Evolutionary conservation across 2,329 filamentous ascomycete genomes (phyloP).

Genomic region (Claviceps maximensis): DNA sequence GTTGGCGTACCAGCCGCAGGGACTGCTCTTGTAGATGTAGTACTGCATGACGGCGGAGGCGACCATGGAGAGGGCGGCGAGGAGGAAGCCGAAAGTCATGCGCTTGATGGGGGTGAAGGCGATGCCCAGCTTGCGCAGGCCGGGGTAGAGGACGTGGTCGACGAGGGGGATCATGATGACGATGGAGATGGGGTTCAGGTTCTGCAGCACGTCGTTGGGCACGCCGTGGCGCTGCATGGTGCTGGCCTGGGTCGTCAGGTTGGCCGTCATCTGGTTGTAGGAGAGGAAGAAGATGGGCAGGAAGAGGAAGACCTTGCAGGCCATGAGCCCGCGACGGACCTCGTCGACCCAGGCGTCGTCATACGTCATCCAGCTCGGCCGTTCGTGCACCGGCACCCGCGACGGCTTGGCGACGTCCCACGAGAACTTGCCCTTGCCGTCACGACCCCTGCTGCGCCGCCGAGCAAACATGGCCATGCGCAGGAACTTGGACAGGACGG

Average conservation of each 20-base stretch:
- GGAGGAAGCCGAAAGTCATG: constrained; percentile 57
- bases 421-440: constrained; percentile 39
- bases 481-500: constrained; percentile 54
- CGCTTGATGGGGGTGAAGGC: constrained; percentile 64
- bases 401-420: constrained; percentile 61
- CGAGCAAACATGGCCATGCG: constrained; percentile 46
- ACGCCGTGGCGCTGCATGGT: constrained; percentile 56
- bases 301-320: constrained; percentile 60
- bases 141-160: constrained; percentile 56
- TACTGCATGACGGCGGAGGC: constrained; percentile 43
- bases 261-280: constrained; percentile 48
- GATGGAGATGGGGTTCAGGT: constrained; percentile 62
- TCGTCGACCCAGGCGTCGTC: constrained; percentile 77
- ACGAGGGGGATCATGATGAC: constrained; percentile 63
- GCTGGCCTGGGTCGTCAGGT: constrained; percentile 49
- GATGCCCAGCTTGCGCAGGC: constrained; percentile 48
- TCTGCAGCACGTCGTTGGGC: constrained; percentile 66
- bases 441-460: constrained; percentile 29
- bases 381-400: constrained; percentile 37
- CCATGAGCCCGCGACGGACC: constrained; percentile 54
- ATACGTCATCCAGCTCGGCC: constrained; percentile 65
- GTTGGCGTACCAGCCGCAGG: constrained; percentile 44
- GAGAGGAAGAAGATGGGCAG: constrained; percentile 49
- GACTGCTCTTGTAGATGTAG: constrained; percentile 50
- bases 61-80: constrained; percentile 49